Evolutionary conservation across 2,329 filamentous ascomycete species (phyloP).

Genomic region (Catunica adiposa): DNA sequence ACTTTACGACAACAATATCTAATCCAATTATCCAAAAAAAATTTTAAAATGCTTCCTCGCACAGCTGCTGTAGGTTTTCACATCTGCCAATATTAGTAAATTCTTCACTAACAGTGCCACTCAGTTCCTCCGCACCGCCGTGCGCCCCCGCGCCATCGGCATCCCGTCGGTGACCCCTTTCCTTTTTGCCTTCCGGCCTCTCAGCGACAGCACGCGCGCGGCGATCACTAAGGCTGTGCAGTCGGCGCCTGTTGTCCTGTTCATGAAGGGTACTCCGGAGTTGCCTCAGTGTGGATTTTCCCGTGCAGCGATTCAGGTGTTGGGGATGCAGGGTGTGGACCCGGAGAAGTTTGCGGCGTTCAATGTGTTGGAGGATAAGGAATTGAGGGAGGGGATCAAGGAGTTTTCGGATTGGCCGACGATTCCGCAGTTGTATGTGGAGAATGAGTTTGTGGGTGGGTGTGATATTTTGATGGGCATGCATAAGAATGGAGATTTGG

Average conservation of each 20-base stretch:
- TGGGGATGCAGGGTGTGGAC: slow-evolving; percentile 87
- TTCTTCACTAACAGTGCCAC: background rate
- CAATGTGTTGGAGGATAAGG: slow-evolving; percentile 85
- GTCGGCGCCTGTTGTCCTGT: slow-evolving; percentile 83
- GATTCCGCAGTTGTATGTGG: slow-evolving; percentile 88
- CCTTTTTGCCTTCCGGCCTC: slow-evolving; percentile 17
- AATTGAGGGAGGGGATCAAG: slow-evolving; percentile 83
- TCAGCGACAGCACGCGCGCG: slow-evolving; percentile 62
- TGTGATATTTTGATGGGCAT: slow-evolving; percentile 93
- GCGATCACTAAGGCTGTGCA: slow-evolving; percentile 83
- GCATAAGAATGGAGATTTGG: slow-evolving; percentile 89
- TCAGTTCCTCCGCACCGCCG: background rate
- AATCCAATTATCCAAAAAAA: background rate
- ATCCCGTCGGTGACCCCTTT: background rate
- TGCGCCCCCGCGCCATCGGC: background rate
- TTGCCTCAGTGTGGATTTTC: slow-evolving; percentile 95
- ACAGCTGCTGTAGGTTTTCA: slow-evolving; percentile 15
- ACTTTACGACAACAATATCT: background rate
- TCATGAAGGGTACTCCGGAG: slow-evolving; percentile 97
- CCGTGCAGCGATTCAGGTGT: slow-evolving; percentile 81
- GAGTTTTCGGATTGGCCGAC: slow-evolving; percentile 99
- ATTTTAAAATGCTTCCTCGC: background rate
- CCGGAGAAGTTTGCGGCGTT: slow-evolving; percentile 94
- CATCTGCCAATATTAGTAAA: background rate
- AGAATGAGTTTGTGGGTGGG: slow-evolving; percentile 93